Conservation (phyloP, 1,139 yeast species). For the Kodamaea plutei region DNA sequence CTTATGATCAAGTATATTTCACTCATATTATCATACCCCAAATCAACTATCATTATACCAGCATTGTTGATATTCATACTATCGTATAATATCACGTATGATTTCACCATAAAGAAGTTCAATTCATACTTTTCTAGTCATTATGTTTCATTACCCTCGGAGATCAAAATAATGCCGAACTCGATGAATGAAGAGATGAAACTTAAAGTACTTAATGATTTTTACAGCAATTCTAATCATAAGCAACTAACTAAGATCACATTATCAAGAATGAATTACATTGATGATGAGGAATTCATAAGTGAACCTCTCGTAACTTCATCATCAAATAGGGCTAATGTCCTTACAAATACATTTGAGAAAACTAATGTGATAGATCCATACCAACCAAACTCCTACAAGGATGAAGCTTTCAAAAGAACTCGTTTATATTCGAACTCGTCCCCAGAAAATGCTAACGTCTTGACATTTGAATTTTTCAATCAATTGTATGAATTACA, state of each 20-base stretch:
- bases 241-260: slow-evolving; percentile 6
- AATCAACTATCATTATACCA: slow-evolving; percentile 19
- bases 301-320: too few species aligned
- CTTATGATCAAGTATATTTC: slow-evolving; percentile 13
- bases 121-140: slow-evolving; percentile 14
- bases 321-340: too few species aligned
- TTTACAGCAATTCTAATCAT: not conserved
- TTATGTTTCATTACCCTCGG: slow-evolving; percentile 5
- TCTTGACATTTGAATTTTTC: slow-evolving; percentile 17
- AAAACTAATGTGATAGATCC: not conserved
- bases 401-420: too few species aligned
- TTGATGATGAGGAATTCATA: too few species aligned
- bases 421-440: too few species aligned
- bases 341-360: too few species aligned
- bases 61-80: slow-evolving; percentile 18
- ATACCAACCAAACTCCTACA: not conserved
- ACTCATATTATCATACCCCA: slow-evolving; percentile 16
- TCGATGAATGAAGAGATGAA: not conserved
- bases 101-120: slow-evolving; percentile 17
- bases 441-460: slow-evolving; percentile 12
- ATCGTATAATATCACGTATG: slow-evolving; percentile 23
- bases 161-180: not conserved
- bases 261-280: not conserved
- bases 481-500: slow-evolving; percentile 11
- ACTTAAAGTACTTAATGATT: not conserved